phyloP scores from a whole-genome alignment of 139 green algal species.

The Picochlorum sp. region DNA sequence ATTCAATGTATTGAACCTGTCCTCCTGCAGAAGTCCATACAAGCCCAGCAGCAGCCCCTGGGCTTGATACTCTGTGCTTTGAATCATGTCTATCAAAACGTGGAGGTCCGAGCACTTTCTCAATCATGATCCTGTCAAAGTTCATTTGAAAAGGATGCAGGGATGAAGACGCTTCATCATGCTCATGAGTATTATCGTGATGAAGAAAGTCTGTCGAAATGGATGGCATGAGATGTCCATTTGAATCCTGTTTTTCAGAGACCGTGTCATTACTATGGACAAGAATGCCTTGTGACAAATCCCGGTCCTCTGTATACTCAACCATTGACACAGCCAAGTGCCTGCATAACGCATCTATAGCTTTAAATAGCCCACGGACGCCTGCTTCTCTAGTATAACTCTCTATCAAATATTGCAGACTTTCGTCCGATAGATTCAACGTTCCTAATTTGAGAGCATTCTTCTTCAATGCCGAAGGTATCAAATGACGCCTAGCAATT shows the following conservation, averaged over 20 bases:
- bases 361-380: constrained; percentile 89
- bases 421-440: constrained; percentile 49
- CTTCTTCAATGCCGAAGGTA: constrained; percentile 50
- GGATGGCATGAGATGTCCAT: too few species aligned
- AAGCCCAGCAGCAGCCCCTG: constrained; percentile 89
- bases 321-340: constrained; percentile 78
- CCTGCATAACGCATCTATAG: constrained; percentile 89
- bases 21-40: constrained; percentile 94
- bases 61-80: constrained; percentile 3
- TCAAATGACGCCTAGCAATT: constrained; percentile 86
- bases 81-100: constrained; percentile 18
- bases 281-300: background rate
- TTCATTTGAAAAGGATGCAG: background rate
- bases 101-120: constrained; percentile 54
- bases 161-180: background rate
- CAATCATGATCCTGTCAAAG: constrained; percentile 48
- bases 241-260: background rate
- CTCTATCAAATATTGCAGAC: constrained; percentile 67
- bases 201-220: too few species aligned
- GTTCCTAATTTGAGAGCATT: constrained; percentile 50
- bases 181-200: too few species aligned
- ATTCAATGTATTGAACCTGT: constrained; percentile 83
- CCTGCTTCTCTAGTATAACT: constrained; percentile 88
- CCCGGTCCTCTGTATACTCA: constrained; percentile 3
- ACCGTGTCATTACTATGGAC: background rate